These are phyloP conservation scores for Mycosarcoma mackinlayi DNA, from an alignment of 1,284 basidiomycete species.

Conservation along the genomic window DNA sequence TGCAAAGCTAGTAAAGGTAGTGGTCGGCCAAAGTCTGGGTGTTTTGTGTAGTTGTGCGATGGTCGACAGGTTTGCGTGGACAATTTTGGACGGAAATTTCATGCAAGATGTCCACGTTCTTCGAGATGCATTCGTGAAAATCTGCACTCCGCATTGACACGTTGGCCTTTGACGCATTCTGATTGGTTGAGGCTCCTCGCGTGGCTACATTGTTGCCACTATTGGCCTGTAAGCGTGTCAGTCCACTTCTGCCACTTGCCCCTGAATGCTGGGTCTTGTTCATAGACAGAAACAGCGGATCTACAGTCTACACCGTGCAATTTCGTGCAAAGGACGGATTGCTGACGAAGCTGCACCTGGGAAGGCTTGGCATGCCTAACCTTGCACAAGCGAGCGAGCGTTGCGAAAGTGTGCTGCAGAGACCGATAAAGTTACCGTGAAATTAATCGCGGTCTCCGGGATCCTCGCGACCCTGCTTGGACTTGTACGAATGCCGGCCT, in stretches of 20 bases:
- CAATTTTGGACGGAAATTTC: constrained; percentile 20
- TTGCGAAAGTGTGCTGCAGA: background rate
- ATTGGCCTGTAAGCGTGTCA: background rate
- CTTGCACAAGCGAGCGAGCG: constrained; percentile 1
- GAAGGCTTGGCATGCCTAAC: constrained; percentile 17
- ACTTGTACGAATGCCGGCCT: no score
- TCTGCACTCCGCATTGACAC: constrained; percentile 39
- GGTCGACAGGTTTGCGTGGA: background rate
- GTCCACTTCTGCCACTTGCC: background rate
- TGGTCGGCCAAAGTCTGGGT: constrained; percentile 28
- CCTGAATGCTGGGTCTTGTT: no score
- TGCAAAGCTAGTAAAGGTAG: no score
- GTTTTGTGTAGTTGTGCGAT: background rate
- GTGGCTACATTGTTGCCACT: background rate
- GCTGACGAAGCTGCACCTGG: constrained; percentile 2
- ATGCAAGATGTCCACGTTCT: constrained; percentile 40
- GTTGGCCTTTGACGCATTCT: constrained; percentile 16
- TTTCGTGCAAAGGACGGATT: no score
- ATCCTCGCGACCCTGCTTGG: no score
- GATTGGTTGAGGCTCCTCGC: constrained; percentile 17
- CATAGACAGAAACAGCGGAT: background rate
- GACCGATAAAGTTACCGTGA: background rate
- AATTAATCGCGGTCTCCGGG: background rate
- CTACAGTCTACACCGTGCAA: no score
- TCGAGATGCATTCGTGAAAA: constrained; percentile 5